Evolutionary conservation across 495 filamentous ascomycete genomes (phyloP), one percentile per base, ranked within the genome.

Genomic region (Acidomyces sp.): DNA sequence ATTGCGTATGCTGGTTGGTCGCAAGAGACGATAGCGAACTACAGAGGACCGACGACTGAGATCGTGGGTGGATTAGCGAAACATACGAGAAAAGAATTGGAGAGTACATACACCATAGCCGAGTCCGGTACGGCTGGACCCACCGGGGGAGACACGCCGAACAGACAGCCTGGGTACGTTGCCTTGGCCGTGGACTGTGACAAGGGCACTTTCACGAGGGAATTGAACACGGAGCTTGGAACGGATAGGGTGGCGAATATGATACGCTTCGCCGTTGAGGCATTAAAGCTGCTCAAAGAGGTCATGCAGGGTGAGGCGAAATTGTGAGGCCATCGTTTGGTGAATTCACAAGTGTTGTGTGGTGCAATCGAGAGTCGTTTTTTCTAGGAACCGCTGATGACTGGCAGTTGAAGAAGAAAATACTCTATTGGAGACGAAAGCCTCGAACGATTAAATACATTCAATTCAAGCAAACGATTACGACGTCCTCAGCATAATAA

Each of bases 71-170:
- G 58, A 1, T 37, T 78, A n/a, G 73, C 72, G 0, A 63, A 68
- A 16, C 66, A 75, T 46, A 67, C 70, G 17, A 62, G 72, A 18
- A 55, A 48, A 24, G 70, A 57, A 24, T 54, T 77, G 18, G 59
- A 57, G 3, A 65, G 64, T 26, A 76, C 71, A 7, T 77, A 74
- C 49, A 67, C 65, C 29, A 49, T 77, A 10, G 65, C 60, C 37
- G 75, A 78, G 60, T 73, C 69, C 43, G 75, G 75, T 1, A 77
- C 73, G 0, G 73, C 73, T 9, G 74, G 73, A n/a, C 75, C 73
- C 12, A 71, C 68, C 5, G 71, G 71, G 6, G 73, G 73, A 6
- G 55, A 58, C 39, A 72, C 67, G 30, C 65, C 56, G 52, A 76
- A 74, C 53, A 55, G 72, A 45, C 70, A 61, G 17, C 74, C 74